Conservation (phyloP, 2,329 filamentous ascomycete genomes). For the Neodidymelliopsis sp. region DNA sequence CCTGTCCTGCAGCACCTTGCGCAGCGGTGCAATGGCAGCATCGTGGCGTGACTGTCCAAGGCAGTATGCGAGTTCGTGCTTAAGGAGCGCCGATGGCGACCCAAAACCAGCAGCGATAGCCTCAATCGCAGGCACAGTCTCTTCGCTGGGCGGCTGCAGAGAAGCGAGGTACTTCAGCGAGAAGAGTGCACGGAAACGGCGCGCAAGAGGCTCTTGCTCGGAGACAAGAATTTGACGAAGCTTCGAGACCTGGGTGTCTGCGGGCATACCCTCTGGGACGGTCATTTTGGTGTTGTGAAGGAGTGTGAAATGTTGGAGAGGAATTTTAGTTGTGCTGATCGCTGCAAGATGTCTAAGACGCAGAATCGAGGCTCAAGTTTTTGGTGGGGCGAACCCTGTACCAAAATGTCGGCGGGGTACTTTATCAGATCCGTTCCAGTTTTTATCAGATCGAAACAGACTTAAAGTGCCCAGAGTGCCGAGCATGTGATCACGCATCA, state of each 20-base stretch:
- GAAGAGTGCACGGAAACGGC: slow-evolving; percentile 95
- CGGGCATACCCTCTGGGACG: slow-evolving; percentile 25
- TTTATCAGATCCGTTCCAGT: slow-evolving; percentile 31
- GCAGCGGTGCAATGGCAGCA: slow-evolving; percentile 75
- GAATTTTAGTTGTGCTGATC: slow-evolving; percentile 5
- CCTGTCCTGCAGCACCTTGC: slow-evolving; percentile 75
- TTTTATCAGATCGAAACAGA: slow-evolving; percentile 27
- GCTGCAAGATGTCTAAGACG: slow-evolving; percentile 9
- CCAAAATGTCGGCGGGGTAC: slow-evolving; percentile 23
- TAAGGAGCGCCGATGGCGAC: slow-evolving; percentile 87
- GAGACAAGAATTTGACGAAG: slow-evolving; percentile 80
- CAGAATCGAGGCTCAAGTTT: slow-evolving; percentile 30
- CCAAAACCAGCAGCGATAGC: slow-evolving; percentile 88
- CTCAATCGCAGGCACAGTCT: slow-evolving; percentile 69
- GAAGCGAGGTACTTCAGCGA: slow-evolving; percentile 93
- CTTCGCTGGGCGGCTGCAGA: slow-evolving; percentile 63
- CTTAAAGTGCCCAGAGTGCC: slow-evolving; percentile 6
- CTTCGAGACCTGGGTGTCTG: slow-evolving; percentile 61
- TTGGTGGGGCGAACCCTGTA: slow-evolving; percentile 29
- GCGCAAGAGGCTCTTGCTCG: slow-evolving; percentile 81
- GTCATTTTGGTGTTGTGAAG: slow-evolving; percentile 31
- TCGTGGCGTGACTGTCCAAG: slow-evolving; percentile 86
- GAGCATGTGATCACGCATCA: slow-evolving; percentile 18
- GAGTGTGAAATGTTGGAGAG: background rate
- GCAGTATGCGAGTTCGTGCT: slow-evolving; percentile 97